Evolutionary conservation across 164 flowering plant species (phyloP).

Genomic region (Cinnamomum chago): DNA sequence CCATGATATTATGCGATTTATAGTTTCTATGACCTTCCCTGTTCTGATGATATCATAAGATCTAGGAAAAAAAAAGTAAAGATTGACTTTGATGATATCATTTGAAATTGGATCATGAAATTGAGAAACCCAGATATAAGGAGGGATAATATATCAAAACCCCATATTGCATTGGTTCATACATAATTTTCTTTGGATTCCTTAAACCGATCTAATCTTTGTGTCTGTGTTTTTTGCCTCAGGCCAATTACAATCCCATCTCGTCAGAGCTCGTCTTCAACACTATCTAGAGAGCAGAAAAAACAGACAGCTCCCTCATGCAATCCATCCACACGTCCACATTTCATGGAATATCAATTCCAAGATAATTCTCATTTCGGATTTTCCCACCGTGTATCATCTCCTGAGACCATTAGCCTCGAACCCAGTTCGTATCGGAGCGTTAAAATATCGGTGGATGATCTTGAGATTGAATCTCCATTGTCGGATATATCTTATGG

Average conservation of each 20-base stretch:
- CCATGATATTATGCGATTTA: no score
- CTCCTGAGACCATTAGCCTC: conserved; percentile 54
- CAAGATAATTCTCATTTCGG: conserved; percentile 27
- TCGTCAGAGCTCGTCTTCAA: conserved; percentile 38
- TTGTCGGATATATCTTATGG: conserved; percentile 54
- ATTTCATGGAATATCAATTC: conserved; percentile 13
- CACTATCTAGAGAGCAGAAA: conserved; percentile 14
- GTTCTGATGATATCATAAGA: no score
- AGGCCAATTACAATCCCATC: conserved; percentile 67
- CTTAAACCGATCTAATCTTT: no score
- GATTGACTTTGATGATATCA: no score
- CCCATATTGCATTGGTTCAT: no score
- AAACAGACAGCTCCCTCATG: conserved; percentile 13
- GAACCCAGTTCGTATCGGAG: conserved; percentile 44
- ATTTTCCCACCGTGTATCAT: conserved; percentile 37
- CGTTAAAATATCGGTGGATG: conserved; percentile 37
- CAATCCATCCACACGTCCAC: conserved; percentile 20
- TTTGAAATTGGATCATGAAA: no score
- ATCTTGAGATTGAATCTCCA: conserved; percentile 47
- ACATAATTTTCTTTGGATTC: no score
- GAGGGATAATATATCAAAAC: no score
- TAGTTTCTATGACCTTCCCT: no score
- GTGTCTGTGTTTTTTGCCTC: not conserved
- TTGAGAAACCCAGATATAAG: no score
- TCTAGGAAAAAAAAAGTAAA: no score